A percentile compares a stretch with the other conserved stretches of the same genome.
Conservation (phyloP, 257 asterid species). For the Forsythia suspensa region DNA sequence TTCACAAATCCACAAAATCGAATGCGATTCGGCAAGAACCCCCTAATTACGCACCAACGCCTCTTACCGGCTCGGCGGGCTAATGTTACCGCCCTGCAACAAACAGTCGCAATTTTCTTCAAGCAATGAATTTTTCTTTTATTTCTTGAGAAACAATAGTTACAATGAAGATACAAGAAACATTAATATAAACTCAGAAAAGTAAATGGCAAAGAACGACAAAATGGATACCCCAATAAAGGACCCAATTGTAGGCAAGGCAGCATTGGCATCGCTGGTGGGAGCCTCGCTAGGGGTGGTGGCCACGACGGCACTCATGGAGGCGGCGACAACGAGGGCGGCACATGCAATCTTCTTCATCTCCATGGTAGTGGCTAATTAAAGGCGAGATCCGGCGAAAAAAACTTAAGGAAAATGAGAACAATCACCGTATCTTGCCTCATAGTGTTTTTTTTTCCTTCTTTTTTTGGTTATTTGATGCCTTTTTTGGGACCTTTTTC, state of each 20-base stretch:
- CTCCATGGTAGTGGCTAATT: slow-evolving; percentile 28
- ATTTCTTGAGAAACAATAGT: no score
- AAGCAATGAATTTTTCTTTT: no score
- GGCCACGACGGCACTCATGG: slow-evolving; percentile 33
- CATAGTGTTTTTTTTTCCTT: background rate
- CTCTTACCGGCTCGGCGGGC: no score
- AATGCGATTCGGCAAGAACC: no score
- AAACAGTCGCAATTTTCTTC: no score
- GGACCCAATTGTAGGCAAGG: slow-evolving; percentile 46
- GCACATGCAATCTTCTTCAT: slow-evolving; percentile 48
- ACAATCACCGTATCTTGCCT: background rate
- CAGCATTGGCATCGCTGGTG: slow-evolving; percentile 20
- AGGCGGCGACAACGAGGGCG: slow-evolving; percentile 31
- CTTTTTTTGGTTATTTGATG: background rate
- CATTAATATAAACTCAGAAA: no score
- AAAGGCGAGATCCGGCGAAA: slow-evolving; percentile 3
- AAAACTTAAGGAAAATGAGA: background rate
- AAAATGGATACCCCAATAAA: slow-evolving; percentile 45
- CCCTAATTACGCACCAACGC: no score
- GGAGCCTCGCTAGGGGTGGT: slow-evolving; percentile 9
- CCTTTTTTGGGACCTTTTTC: no score
- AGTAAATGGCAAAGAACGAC: slow-evolving; percentile 42
- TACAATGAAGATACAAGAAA: background rate
- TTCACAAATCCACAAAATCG: no score
- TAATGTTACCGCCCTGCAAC: no score